Base-by-base conservation (phyloP, 495 filamentous ascomycete species). In the Xylaria bambusicola region DNA sequence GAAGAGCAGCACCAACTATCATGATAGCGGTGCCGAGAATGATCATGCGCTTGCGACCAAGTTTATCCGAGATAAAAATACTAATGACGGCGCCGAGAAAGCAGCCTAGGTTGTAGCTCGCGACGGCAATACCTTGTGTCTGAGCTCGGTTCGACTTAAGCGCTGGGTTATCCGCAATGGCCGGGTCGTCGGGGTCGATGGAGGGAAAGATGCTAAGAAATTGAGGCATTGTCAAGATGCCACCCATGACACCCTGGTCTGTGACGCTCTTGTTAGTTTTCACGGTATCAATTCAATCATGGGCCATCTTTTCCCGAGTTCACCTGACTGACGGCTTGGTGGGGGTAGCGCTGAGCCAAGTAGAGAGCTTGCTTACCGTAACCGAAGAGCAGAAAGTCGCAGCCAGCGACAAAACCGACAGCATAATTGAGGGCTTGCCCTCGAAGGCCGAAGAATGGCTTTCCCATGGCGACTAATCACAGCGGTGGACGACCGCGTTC, bases 21-120 rank as follows among this genome's bases (percentile, higher is more conserved):
- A 91, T 87, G 64, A 92, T 84, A n/a, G 76, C 63, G 6, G 86
- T 86, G 18, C 89, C 88, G 17, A 85, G 56, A 56, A 91, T 86
- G 66, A 91, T 89, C 33, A 86, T 88, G 62, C 79, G 80, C 63
- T 83, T 84, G 12, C 89, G 83, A 18, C 89, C 89, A 15, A 91
- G 84, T 2, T 77, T 74, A 62, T 92, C 85, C 50, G 89, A 88
- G 53, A 91, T 79, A 66, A 85, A 88, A 60, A 92, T 87, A 9
- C 82, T 84, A 47, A 85, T 66, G 51, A 91, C 76, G 5, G 89
- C 84, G 17, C 89, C 88, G 51, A 85, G 65, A 71, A 92, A 90
- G 69, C 88, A 92, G 15, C 89, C 88, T n/a, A 91, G 61, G 64
- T 91, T 88, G 76, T 91, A 92, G 12, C 81, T 77, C 15, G 84